These are phyloP conservation scores for Cantharellus anzutake DNA, from an alignment of 768 basidiomycete genomes.

Conservation along the genomic window DNA sequence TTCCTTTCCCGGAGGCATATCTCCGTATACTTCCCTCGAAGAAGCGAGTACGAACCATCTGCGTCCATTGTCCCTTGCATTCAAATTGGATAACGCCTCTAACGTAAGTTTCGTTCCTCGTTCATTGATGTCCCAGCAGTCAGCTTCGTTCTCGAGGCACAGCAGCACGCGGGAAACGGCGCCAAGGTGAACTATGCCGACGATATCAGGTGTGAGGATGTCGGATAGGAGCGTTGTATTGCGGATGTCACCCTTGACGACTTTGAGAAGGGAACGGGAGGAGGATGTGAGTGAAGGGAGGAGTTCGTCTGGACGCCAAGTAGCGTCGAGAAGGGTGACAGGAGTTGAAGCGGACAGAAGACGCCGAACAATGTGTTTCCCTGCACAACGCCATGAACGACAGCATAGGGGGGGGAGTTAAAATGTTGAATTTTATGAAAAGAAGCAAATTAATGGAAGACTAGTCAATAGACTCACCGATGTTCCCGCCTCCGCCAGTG, in stretches of 20 bases:
- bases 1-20: background rate
- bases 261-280: slow-evolving; percentile 5
- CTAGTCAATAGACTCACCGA: slow-evolving; percentile 9
- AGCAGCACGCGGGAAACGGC: slow-evolving; percentile 11
- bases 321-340: slow-evolving; percentile 9
- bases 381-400: no score
- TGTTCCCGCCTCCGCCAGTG: slow-evolving; percentile 12
- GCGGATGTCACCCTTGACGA: slow-evolving; percentile 10
- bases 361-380: slow-evolving; percentile 10
- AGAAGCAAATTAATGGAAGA: background rate
- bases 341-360: slow-evolving; percentile 7
- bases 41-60: slow-evolving; percentile 17
- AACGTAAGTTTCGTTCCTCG: slow-evolving; percentile 10
- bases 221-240: slow-evolving; percentile 3
- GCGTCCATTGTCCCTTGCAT: slow-evolving; percentile 1
- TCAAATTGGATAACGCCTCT: slow-evolving; percentile 2
- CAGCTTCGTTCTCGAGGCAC: slow-evolving; percentile 12
- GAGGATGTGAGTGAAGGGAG: background rate
- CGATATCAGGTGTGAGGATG: slow-evolving; percentile 9
- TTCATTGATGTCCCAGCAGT: slow-evolving; percentile 13
- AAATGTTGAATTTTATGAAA: background rate
- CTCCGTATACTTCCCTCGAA: slow-evolving; percentile 14
- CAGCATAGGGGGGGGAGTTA: no score
- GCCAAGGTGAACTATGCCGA: slow-evolving; percentile 11
- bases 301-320: slow-evolving; percentile 9